These are phyloP conservation scores for Cyclotella sp. DNA, from an alignment of 108 stramenopile species.

Conservation along the genomic window DNA sequence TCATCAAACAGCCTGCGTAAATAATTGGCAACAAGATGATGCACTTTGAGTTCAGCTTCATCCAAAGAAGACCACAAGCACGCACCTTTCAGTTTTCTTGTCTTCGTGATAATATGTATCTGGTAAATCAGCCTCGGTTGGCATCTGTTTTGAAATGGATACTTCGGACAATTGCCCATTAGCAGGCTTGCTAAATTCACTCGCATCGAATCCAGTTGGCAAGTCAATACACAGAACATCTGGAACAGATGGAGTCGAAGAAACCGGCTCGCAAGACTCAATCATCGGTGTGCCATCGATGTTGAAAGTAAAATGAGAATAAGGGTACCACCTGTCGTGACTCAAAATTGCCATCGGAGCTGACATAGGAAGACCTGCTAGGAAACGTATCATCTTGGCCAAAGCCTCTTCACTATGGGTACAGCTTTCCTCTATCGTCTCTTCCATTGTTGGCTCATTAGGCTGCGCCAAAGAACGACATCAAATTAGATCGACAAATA, in stretches of 20 bases:
- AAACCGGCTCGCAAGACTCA: slow-evolving; percentile 15
- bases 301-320: slow-evolving; percentile 47
- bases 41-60: not conserved
- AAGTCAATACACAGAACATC: slow-evolving; percentile 47
- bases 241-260: slow-evolving; percentile 32
- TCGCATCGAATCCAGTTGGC: slow-evolving; percentile 52
- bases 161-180: not conserved
- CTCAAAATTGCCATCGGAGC: slow-evolving; percentile 36
- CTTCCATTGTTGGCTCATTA: not conserved
- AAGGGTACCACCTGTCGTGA: slow-evolving; percentile 51
- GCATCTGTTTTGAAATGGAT: not conserved
- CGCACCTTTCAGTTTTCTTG: not conserved
- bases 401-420: slow-evolving; percentile 36
- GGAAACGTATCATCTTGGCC: slow-evolving; percentile 17
- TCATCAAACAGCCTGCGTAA: slow-evolving; percentile 14
- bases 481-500: not conserved
- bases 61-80: not conserved
- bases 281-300: slow-evolving; percentile 31
- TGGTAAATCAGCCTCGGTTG: slow-evolving; percentile 38
- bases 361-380: slow-evolving; percentile 17
- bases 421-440: slow-evolving; percentile 5
- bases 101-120: not conserved
- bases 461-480: not conserved
- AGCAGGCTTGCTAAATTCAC: slow-evolving; percentile 22
- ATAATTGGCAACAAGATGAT: not conserved